Base-by-base conservation (phyloP, 2,329 filamentous ascomycete genomes). In the Periconia sp. region DNA sequence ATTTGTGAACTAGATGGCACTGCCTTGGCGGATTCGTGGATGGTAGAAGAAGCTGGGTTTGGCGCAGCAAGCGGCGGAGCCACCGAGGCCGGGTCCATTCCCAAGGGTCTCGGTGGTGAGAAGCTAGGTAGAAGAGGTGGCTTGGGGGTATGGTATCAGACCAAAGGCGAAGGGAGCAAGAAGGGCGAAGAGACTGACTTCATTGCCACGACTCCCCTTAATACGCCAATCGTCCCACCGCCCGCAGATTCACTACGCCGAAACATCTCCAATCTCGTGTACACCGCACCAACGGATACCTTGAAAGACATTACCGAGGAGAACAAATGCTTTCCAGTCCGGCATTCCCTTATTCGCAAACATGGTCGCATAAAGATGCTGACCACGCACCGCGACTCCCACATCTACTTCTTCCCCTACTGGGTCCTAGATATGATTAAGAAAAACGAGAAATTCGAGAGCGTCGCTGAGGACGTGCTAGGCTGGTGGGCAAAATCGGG, bases 181-280 rank as follows among this genome's bases (percentile, higher is more conserved):
- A 97, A 96, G 73, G 87, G 87, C 32, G 90, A 96, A 68, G 91
- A 96, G 68, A 94, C 90, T 2, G 92, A 97, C 63, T 96, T 96
- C 66, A 82, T 96, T 58, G 89, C 87, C 7, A 90, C 88, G 1
- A 81, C 87, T 0, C 84, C 88, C 3, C 73, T 94, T 5, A 74
- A 84, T 3, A 63, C 76, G 4, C 74, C 83, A 0, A 70, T 78
- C 12, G 79, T 84, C 1, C 77, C 81, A 5, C 76, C 84, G 8
- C 78, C 83, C 0, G 79, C 82, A 49, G 82, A 81, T 21, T 88
- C 87, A 1, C 68, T 94, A 38, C 76, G 88, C 46, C 78, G 81
- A 13, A 73, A 84, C 45, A 76, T 95, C 7, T 87, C 86, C n/a
- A 87, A 88, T 44, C 73, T 96, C 4, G 88, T 92, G n/a, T 85